Evolutionary conservation across 2,329 filamentous ascomycete genomes (phyloP).

Genomic region (Diatrype stigma): DNA sequence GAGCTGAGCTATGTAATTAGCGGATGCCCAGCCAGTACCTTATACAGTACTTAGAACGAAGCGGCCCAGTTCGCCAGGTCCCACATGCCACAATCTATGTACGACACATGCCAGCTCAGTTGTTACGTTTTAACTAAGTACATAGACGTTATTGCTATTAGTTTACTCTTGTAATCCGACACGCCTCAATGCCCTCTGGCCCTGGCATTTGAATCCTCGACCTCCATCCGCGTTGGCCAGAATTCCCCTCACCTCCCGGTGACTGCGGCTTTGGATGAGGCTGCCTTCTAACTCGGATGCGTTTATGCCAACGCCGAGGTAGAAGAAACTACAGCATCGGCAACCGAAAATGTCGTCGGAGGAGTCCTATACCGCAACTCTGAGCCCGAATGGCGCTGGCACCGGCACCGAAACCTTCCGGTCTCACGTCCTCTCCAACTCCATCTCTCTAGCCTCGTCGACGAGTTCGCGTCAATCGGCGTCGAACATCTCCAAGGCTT

Average conservation of each 20-base stretch:
- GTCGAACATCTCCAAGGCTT: conserved; percentile 81
- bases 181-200: too few relatives aligned
- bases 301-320: not conserved
- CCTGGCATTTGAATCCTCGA: not conserved
- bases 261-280: not conserved
- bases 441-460: conserved; percentile 65
- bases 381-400: conserved; percentile 44
- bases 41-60: too few relatives aligned
- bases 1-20: too few relatives aligned
- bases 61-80: conserved; percentile 9
- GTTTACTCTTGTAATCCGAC: too few relatives aligned
- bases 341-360: conserved; percentile 38
- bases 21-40: too few relatives aligned
- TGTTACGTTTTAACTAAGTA: too few relatives aligned
- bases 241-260: too few relatives aligned
- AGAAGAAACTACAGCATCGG: not conserved
- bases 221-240: too few relatives aligned
- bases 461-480: conserved; percentile 56
- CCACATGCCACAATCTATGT: too few relatives aligned
- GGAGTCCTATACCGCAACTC: conserved; percentile 36
- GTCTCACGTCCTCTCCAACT: conserved; percentile 54
- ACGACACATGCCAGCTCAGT: too few relatives aligned
- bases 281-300: not conserved
- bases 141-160: too few relatives aligned
- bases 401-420: conserved; percentile 43